Base-by-base conservation (phyloP, 2,329 filamentous ascomycete species). In the Sphaerulina musiva region DNA sequence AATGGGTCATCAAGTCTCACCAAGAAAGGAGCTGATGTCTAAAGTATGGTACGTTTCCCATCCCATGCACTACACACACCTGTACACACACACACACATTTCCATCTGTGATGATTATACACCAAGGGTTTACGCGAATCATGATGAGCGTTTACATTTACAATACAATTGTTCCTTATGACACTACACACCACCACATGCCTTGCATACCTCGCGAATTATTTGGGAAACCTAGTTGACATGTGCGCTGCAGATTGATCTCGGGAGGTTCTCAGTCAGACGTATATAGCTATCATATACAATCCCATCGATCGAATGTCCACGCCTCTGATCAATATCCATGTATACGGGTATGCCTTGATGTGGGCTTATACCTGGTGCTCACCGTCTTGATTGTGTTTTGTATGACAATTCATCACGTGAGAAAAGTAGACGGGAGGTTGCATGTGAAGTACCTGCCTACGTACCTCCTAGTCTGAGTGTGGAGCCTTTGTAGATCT, bases 141-240 rank as follows among this genome's bases (percentile, higher is more conserved):
- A 54, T 53, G 17, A 55, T 63, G 61, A 62, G 56, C 55, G 59
- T 47, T 56, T 56, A 48, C 44, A 57, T 39, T 46, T 59, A 59
- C 58, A 59, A 63, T 60, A 57, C 61, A 63, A 63, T 63, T 63
- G 61, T 63, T 63, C 61, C 61, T 63, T 59, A 60, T 63, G 61
- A 63, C 43, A 43, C 20, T n/a, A 26, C 48, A 48, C 40, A 9
- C 20, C 4, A 20, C 8, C 34, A n/a, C 34, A 38, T n/a, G 34
- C 34, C 10, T 38, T 38, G 12, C 34, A 38, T n/a, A 38, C 4
- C 40, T 42, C 12, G 6, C 14, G 11, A 17, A 9, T 38, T 6
- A 38, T 11, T 29, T n/a, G 34, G 10, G 34, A 6, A 38, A 11
- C 3, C 10, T 38, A 5, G 34, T 9, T 38, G 34, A 38, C 34